Evolutionary conservation across 306 rosid genomes (phyloP).

Genomic region (Prosopis cineraria): DNA sequence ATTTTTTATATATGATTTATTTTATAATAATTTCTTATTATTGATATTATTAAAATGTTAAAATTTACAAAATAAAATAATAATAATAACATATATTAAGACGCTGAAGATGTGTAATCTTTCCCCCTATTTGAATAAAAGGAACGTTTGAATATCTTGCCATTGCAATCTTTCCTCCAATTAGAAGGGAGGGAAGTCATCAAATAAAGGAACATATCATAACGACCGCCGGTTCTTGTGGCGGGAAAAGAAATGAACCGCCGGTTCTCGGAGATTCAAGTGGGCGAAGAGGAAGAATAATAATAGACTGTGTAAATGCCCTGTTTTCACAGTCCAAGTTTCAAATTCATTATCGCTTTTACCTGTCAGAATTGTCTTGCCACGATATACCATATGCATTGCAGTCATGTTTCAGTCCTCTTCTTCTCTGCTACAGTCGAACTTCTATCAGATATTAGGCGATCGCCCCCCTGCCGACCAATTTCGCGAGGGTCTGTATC

Average conservation of each 20-base stretch:
- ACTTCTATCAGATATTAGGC: slow-evolving; percentile 21
- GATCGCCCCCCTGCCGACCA: not conserved
- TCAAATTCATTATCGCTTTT: not conserved
- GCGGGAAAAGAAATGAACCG: not conserved
- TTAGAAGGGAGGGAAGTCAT: too few relatives aligned
- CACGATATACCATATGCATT: not conserved
- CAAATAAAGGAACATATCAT: too few relatives aligned
- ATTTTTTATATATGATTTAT: too few relatives aligned
- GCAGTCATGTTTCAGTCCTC: not conserved
- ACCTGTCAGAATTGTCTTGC: not conserved
- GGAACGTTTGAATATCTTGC: too few relatives aligned
- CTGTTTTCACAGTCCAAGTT: not conserved
- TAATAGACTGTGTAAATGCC: not conserved
- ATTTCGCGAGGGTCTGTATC: not conserved
- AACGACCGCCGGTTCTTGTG: not conserved
- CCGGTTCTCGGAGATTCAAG: not conserved
- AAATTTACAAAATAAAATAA: too few relatives aligned
- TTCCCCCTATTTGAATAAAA: too few relatives aligned
- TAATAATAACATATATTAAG: too few relatives aligned
- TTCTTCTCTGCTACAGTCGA: not conserved
- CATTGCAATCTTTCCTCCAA: too few relatives aligned
- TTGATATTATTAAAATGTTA: too few relatives aligned
- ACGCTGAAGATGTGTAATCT: too few relatives aligned
- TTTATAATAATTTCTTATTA: too few relatives aligned
- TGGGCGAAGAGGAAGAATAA: not conserved